Conservation (phyloP, 2,329 filamentous ascomycete species). For the Sodiomyces alkalinus region DNA sequence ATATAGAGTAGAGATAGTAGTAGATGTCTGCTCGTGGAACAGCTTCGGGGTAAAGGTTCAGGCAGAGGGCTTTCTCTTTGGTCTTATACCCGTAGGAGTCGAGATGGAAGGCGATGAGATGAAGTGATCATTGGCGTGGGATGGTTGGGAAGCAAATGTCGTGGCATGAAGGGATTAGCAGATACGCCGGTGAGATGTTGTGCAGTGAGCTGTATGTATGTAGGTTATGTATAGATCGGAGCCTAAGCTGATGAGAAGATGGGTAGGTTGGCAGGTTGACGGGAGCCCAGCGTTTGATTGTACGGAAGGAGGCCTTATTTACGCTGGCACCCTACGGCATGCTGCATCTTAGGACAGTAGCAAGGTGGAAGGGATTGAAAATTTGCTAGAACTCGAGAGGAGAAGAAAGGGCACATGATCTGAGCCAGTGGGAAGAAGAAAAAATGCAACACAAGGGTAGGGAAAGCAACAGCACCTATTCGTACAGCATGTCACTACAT, state of each 20-base stretch:
- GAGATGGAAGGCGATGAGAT: conserved; percentile 5
- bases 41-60: no score
- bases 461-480: background rate
- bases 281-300: conserved; percentile 1
- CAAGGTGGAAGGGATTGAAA: conserved; percentile 2
- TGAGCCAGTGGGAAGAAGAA: conserved; percentile 4
- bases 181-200: conserved; percentile 4
- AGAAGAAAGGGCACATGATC: conserved; percentile 7
- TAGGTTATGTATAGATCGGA: conserved; percentile 1
- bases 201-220: background rate
- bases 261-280: conserved; percentile 2
- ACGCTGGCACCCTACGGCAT: conserved; percentile 9
- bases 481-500: no score
- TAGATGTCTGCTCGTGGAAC: conserved; percentile 1
- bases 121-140: conserved; percentile 7
- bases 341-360: conserved; percentile 7
- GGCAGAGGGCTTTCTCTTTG: no score
- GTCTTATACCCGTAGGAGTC: conserved; percentile 7
- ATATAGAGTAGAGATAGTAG: background rate
- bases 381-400: conserved; percentile 3
- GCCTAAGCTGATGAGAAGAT: background rate
- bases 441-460: background rate
- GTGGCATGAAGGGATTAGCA: conserved; percentile 4
- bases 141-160: conserved; percentile 2
- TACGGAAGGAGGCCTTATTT: conserved; percentile 6